Conservation (phyloP, 176 grass and related monocot species). For the Aegilops tauschii region DNA sequence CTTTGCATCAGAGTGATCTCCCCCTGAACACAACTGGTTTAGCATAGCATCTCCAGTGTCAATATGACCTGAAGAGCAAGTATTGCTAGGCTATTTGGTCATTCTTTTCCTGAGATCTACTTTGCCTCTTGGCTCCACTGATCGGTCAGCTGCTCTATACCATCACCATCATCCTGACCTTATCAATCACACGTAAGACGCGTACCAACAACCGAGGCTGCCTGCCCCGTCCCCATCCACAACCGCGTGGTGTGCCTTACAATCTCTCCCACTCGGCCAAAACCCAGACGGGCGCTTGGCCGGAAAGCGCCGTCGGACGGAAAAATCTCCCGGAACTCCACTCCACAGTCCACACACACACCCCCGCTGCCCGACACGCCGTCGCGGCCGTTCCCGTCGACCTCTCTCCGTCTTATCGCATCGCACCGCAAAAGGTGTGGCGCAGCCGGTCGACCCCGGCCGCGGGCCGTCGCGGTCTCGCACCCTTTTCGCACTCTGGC, state of each 20-base stretch:
- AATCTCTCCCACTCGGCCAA: background rate
- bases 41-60: no score
- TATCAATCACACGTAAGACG: background rate
- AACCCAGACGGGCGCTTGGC: background rate
- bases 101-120: background rate
- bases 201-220: background rate
- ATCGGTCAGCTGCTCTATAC: background rate
- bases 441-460: background rate
- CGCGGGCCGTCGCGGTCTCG: background rate
- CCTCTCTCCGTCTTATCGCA: background rate
- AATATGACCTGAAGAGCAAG: no score
- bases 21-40: no score
- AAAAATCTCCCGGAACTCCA: background rate
- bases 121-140: background rate
- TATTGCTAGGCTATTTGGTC: background rate
- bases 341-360: no score
- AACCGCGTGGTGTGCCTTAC: no score
- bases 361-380: background rate
- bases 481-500: background rate
- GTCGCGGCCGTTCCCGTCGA: background rate
- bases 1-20: no score
- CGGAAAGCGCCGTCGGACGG: background rate
- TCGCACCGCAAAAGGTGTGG: background rate
- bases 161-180: background rate
- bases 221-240: background rate